These are phyloP conservation scores for Pythium brachiatum DNA, from an alignment of 352 stramenopile genomes.

Conservation along the genomic window DNA sequence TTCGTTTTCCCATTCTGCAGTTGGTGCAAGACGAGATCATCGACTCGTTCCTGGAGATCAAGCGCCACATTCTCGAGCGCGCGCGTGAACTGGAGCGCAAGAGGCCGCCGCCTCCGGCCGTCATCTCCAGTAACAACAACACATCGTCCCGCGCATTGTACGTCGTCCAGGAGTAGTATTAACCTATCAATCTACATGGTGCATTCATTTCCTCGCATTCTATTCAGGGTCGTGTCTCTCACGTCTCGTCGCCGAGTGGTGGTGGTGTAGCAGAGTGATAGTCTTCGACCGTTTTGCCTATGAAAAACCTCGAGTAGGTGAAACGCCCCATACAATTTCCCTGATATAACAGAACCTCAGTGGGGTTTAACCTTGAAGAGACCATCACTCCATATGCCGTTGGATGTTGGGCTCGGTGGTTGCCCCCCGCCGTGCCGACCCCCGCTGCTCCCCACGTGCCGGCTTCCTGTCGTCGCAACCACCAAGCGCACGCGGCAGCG, in stretches of 20 bases:
- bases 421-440: slow-evolving; percentile 1
- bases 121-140: neutral
- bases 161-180: slow-evolving; percentile 21
- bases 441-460: slow-evolving; percentile 14
- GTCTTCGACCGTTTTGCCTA: slow-evolving; percentile 23
- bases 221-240: neutral
- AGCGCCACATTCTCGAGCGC: slow-evolving; percentile 76
- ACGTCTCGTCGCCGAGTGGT: neutral
- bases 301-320: slow-evolving; percentile 26
- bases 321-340: slow-evolving; percentile 20
- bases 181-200: neutral
- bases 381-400: slow-evolving; percentile 27
- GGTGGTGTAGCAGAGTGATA: slow-evolving; percentile 21
- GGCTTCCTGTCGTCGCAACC: slow-evolving; percentile 18
- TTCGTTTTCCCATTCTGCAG: slow-evolving; percentile 24
- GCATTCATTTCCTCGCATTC: neutral
- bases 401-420: slow-evolving; percentile 22
- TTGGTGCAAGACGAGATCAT: slow-evolving; percentile 85
- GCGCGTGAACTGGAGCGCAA: slow-evolving; percentile 49
- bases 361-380: slow-evolving; percentile 24
- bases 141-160: slow-evolving; percentile 10
- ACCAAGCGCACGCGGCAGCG: slow-evolving; percentile 2
- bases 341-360: slow-evolving; percentile 9
- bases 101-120: neutral
- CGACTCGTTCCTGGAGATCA: slow-evolving; percentile 87